Evolutionary conservation across 306 rosid genomes (phyloP), one percentile per base, ranked within the genome.

Genomic region (Calophaca sinica): DNA sequence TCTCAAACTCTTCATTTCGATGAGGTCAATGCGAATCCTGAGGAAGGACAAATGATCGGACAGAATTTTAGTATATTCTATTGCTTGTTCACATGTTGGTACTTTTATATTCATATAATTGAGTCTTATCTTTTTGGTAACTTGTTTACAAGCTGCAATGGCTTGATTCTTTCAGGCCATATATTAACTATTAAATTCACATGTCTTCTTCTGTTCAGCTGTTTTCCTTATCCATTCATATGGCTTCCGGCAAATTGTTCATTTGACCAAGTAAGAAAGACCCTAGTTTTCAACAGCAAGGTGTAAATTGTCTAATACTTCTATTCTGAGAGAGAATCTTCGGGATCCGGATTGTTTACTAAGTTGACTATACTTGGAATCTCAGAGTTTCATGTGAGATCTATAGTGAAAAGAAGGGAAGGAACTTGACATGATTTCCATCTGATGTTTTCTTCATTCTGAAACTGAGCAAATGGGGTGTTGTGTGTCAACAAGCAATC

Each of bases 401-500:
- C 88, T 87, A 55, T 57, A 69, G 70, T 51, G 0, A 20, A 20
- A 67, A 63, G 14, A 62, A 68, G 75, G 54, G 59, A 68, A 66
- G 82, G 81, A 72, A 73, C 67, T 76, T 85, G 73, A 57, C 71
- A 55, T 54, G 78, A 42, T 65, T 68, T 72, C 42, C 70, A 33
- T 84, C 76, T 70, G 79, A 87, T 83, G 73, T 77, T 3, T 67
- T 44, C 58, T 72, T 84, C 73, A 50, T 86, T 84, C 64, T 75
- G 82, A 75, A 87, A 82, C 82, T 81, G 85, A 89, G 48, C 20
- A 83, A 82, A 94, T 94, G 98, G 98, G 97, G 52, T 86, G 83
- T 72, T 94, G 97, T 77, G 86, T 94, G 61, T 94, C 98, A 11
- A 90, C 91, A 62, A 85, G 91, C 75, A 79, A 88, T 83, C 72